Percentiles rank a stretch among this genome's conserved stretches.
Evolutionary conservation across 192 early-diverging fungal genomes (phyloP).

Genomic region (Backusella mclennaniae): DNA sequence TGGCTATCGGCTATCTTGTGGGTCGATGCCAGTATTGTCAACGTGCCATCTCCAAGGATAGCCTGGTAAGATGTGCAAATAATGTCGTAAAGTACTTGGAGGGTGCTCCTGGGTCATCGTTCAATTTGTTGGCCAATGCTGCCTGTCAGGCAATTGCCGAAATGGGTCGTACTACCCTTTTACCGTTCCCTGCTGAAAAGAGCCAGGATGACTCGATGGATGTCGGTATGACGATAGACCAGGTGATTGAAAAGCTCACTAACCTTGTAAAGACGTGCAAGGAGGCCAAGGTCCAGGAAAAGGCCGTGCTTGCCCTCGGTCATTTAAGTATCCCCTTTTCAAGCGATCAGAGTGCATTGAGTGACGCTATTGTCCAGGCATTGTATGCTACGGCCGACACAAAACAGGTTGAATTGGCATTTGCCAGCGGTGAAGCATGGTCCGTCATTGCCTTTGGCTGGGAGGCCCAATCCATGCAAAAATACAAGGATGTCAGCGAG

Average conservation of each 20-base stretch:
- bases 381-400: slow-evolving; percentile 41
- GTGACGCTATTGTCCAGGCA: slow-evolving; percentile 39
- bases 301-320: slow-evolving; percentile 64
- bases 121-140: slow-evolving; percentile 51
- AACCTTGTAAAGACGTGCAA: slow-evolving; percentile 57
- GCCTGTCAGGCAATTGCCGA: slow-evolving; percentile 73
- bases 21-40: slow-evolving; percentile 62
- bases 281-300: slow-evolving; percentile 80
- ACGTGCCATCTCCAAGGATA: slow-evolving; percentile 31
- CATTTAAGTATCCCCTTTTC: slow-evolving; percentile 57
- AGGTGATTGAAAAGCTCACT: slow-evolving; percentile 32
- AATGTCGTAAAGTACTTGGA: slow-evolving; percentile 52
- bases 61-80: slow-evolving; percentile 40
- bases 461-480: slow-evolving; percentile 62
- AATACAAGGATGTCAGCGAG: slow-evolving; percentile 66
- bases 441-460: slow-evolving; percentile 63
- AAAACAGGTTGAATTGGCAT: slow-evolving; percentile 84
- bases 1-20: slow-evolving; percentile 70
- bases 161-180: slow-evolving; percentile 56
- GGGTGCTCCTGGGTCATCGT: slow-evolving; percentile 32
- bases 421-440: slow-evolving; percentile 83
- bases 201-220: slow-evolving; percentile 19
- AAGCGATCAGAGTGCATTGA: not conserved
- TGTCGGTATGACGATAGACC: slow-evolving; percentile 9
- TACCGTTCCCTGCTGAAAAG: slow-evolving; percentile 34